Base-by-base conservation (phyloP, 352 stramenopile species). In the Phytophthora sp. region DNA sequence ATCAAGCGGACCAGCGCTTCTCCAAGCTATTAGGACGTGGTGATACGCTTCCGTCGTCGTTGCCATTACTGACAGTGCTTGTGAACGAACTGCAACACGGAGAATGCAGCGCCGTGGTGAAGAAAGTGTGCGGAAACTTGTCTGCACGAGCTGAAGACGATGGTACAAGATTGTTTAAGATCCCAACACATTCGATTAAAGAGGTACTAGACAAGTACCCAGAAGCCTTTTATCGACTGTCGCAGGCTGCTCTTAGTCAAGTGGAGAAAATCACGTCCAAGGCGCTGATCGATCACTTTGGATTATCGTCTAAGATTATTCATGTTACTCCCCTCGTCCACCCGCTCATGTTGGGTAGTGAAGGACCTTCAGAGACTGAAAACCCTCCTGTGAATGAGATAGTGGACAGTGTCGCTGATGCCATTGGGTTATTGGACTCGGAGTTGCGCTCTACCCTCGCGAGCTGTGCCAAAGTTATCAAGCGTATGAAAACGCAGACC, bases 211-310 rank as follows among this genome's bases (percentile, higher is more conserved):
- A 86, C 12, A 63, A 71, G 6, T 85, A 90, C 35, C 85, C 88
- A 4, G 84, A 93, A 36, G 83, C 78, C 12, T 88, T 93, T 49
- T 90, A 90, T 30, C 85, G 86, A 30, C 64, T 94, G 1, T 76
- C 84, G 4, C 86, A 96, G 66, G 77, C 84, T 3, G 79, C 82
- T 13, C 60, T 96, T 18, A 91, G 76, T 55, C 88, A 96, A 77
- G 78, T 92, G 26, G 86, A 96, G 61, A 90, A 89, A 44, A 91
- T 96, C 53, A 94, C 88, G 2, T 62, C 78, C 5, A 90, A 89
- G 44, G 88, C 88, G 7, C 57, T 96, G 7, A 78, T 94, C 21
- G 82, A 96, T 50, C 87, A 96, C 49, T 96, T 96, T 66, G 88
- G 88, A 8, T 52, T 94, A 7, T 61, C 67, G 7, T 63, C 67